phyloP scores from a whole-genome alignment of 352 stramenopile species.

The Salisapilia sapeloensis region DNA sequence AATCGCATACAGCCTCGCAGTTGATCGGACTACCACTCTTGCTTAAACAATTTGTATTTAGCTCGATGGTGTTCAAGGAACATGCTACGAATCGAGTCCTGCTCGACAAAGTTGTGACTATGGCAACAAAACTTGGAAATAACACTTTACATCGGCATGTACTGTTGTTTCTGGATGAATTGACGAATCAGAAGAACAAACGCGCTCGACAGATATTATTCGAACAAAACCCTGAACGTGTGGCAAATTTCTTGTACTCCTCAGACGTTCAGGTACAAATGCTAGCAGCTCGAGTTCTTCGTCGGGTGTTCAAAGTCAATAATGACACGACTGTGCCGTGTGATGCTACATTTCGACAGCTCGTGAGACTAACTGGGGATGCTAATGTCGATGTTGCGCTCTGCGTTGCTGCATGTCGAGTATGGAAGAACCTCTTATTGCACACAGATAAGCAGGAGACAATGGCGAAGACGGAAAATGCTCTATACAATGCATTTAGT shows the following conservation, averaged over 20 bases:
- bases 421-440: constrained; percentile 46
- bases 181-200: constrained; percentile 32
- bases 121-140: too few relatives aligned
- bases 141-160: too few relatives aligned
- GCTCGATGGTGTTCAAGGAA: too few relatives aligned
- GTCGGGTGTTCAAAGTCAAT: constrained; percentile 37
- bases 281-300: constrained; percentile 15
- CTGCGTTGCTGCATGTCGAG: constrained; percentile 19
- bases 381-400: constrained; percentile 3
- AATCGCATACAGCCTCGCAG: too few relatives aligned
- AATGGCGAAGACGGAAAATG: constrained; percentile 19
- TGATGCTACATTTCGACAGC: constrained; percentile 17
- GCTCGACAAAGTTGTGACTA: constrained; percentile 27
- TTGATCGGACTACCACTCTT: too few relatives aligned
- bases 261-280: constrained; percentile 9
- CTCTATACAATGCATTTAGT: constrained; percentile 17
- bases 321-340: constrained; percentile 21
- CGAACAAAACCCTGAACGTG: constrained; percentile 19
- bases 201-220: constrained; percentile 22
- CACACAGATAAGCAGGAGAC: constrained; percentile 30
- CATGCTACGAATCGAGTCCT: constrained; percentile 11
- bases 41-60: too few relatives aligned
- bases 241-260: constrained; percentile 37
- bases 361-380: constrained; percentile 11
- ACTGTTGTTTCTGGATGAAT: constrained; percentile 21